Evolutionary conservation across 2,329 filamentous ascomycete genomes (phyloP), one percentile per base, ranked within the genome.

Genomic region (Epichloe gansuensis): DNA sequence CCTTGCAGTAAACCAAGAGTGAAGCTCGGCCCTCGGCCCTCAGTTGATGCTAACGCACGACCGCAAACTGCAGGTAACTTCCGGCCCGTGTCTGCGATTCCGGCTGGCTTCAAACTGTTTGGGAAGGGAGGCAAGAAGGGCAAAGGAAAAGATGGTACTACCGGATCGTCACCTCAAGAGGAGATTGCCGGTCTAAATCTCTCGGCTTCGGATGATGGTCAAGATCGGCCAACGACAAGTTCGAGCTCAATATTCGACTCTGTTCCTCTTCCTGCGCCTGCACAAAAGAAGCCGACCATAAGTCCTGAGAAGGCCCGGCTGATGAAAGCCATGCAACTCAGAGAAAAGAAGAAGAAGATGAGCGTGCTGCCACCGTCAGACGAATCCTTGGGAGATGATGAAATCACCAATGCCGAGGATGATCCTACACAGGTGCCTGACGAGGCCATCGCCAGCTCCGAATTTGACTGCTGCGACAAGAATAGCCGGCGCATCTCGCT

Each of bases 251-350:
- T 72, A 39, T 63, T 70, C 42, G 72, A 72, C 54, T 66, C 70
- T 21, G 58, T 64, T 39, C 56, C 66, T 35, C 64, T 68, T 34
- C 62, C 67, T 3, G 57, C 72, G 51, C 71, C 74, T 13, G 63
- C 75, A 59, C 67, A 73, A 5, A 58, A 60, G 39, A 71, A 70
- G 59, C 68, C 70, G 66, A 60, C 74, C 65, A 85, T 94, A 61
- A 89, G 88, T 1, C 87, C 88, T 0, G 93, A 98, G 66, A 97
- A 94, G 71, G 82, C 87, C 55, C 79, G 93, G 51, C 73, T 98
- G 56, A 90, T 95, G 87, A 96, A 94, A 71, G 93, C 93, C 7
- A 77, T 96, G 70, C 87, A 96, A 67, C 69, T 96, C 59, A 80
- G 91, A 50, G 93, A 94, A 68, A 89, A 86, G 68, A 89, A 89